Evolutionary conservation across 2,329 filamentous ascomycete genomes (phyloP).

Genomic region (Fusarium tanahbumbuense): DNA sequence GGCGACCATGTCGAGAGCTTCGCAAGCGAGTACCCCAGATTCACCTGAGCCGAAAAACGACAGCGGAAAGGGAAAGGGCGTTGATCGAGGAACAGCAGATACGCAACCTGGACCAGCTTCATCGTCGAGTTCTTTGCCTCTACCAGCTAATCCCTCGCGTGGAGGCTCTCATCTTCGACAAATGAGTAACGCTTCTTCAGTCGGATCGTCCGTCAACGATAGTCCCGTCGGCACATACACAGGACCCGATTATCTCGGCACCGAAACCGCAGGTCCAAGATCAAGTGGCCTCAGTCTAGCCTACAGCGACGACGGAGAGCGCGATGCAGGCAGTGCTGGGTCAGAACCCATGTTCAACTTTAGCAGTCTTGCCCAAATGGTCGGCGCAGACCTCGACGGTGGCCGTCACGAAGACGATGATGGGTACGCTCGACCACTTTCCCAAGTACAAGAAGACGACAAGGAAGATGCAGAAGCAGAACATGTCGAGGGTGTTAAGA

Average conservation of each 20-base stretch:
- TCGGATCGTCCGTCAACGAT: slow-evolving; percentile 80
- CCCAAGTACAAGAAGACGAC: slow-evolving; percentile 55
- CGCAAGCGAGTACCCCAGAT: slow-evolving; percentile 45
- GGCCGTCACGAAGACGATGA: slow-evolving; percentile 47
- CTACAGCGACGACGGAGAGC: slow-evolving; percentile 61
- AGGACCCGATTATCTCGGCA: slow-evolving; percentile 48
- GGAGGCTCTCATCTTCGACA: slow-evolving; percentile 80
- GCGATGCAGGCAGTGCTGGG: slow-evolving; percentile 62
- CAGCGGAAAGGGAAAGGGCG: slow-evolving; percentile 73
- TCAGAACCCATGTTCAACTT: slow-evolving; percentile 92
- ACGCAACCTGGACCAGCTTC: slow-evolving; percentile 46
- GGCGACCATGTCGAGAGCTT: slow-evolving; percentile 61
- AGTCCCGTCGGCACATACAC: slow-evolving; percentile 67
- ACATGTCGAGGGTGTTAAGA: slow-evolving; percentile 45
- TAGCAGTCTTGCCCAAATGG: slow-evolving; percentile 84
- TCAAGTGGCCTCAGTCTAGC: slow-evolving; percentile 66
- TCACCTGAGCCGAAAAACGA: slow-evolving; percentile 48
- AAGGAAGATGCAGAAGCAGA: slow-evolving; percentile 51
- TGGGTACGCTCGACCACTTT: slow-evolving; percentile 46
- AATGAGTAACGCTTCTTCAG: slow-evolving; percentile 87
- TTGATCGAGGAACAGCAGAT: slow-evolving; percentile 65
- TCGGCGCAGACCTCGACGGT: slow-evolving; percentile 71
- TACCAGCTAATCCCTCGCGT: slow-evolving; percentile 64
- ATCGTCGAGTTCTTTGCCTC: slow-evolving; percentile 56
- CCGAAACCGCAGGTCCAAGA: slow-evolving; percentile 58